Percentiles rank a stretch among this genome's conserved stretches.
phyloP scores from a whole-genome alignment of 2,329 filamentous ascomycete species.

The Rosellinia necatrix region DNA sequence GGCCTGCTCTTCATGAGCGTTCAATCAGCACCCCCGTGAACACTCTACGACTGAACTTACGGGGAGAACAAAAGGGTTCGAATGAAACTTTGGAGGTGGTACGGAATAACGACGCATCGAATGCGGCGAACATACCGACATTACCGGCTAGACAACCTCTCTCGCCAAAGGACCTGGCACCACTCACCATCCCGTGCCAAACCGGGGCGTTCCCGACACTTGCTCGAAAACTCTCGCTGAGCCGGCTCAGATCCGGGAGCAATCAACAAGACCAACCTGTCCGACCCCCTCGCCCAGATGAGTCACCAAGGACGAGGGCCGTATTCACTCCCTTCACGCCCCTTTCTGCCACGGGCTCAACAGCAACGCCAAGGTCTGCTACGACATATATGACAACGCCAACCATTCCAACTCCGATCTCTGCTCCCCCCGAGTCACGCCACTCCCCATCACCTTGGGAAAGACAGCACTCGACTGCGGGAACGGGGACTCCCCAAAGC shows the following conservation, averaged over 20 bases:
- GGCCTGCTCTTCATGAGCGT: slow-evolving; percentile 66
- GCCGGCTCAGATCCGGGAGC: slow-evolving; percentile 52
- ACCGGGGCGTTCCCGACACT: slow-evolving; percentile 40
- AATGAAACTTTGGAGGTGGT: slow-evolving; percentile 7
- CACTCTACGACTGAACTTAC: slow-evolving; percentile 52
- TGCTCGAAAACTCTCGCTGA: slow-evolving; percentile 48
- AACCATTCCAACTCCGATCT: slow-evolving; percentile 54
- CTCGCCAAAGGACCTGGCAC: slow-evolving; percentile 59
- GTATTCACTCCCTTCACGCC: slow-evolving; percentile 49
- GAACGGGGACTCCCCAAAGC: slow-evolving; percentile 36
- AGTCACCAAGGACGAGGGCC: slow-evolving; percentile 52
- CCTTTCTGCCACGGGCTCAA: slow-evolving; percentile 47
- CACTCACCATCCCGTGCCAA: slow-evolving; percentile 59
- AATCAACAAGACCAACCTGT: slow-evolving; percentile 47
- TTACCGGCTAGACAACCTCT: slow-evolving; percentile 45
- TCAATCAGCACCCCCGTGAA: slow-evolving; percentile 65
- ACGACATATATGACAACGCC: slow-evolving; percentile 49
- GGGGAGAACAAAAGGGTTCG: slow-evolving; percentile 41
- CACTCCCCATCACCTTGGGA: slow-evolving; percentile 53
- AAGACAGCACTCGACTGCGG: slow-evolving; percentile 34
- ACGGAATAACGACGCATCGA: slow-evolving; percentile 4
- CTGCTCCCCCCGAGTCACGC: slow-evolving; percentile 52
- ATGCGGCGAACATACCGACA: slow-evolving; percentile 4
- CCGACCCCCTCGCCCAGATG: slow-evolving; percentile 50
- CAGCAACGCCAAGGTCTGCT: slow-evolving; percentile 51